Percentiles rank a stretch among this genome's conserved stretches.
Evolutionary conservation across 495 filamentous ascomycete genomes (phyloP).

Genomic region (Lasiosphaeria hispida): DNA sequence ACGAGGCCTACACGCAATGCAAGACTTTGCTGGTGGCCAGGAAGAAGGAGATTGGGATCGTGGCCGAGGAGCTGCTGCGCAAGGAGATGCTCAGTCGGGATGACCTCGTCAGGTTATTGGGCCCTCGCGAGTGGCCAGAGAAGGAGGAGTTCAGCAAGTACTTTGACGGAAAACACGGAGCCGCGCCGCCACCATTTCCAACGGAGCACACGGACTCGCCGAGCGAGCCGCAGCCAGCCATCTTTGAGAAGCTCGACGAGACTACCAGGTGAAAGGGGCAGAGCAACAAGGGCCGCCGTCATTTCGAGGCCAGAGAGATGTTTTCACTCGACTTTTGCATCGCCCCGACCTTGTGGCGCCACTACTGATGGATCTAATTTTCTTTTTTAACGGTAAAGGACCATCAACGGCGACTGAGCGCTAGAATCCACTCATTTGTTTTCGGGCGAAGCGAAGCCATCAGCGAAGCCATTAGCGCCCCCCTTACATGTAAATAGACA

Average conservation of each 20-base stretch:
- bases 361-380: too few species aligned
- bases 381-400: too few species aligned
- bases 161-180: slow-evolving; percentile 59
- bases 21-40: slow-evolving; percentile 75
- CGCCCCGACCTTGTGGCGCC: slow-evolving; percentile 20
- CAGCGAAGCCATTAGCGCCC: too few species aligned
- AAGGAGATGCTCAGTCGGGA: slow-evolving; percentile 91
- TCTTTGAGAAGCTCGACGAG: slow-evolving; percentile 18
- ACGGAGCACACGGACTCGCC: slow-evolving; percentile 43
- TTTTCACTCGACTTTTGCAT: too few species aligned
- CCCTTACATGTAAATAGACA: too few species aligned
- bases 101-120: slow-evolving; percentile 85
- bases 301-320: too few species aligned
- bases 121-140: slow-evolving; percentile 77
- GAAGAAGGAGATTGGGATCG: slow-evolving; percentile 81
- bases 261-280: slow-evolving; percentile 12
- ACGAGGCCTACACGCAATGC: slow-evolving; percentile 89
- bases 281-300: background rate
- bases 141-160: slow-evolving; percentile 89
- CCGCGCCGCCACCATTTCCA: slow-evolving; percentile 57
- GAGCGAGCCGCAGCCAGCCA: slow-evolving; percentile 18
- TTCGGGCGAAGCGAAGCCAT: too few species aligned
- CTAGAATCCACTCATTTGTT: too few species aligned
- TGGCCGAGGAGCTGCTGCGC: slow-evolving; percentile 86
- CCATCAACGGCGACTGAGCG: too few species aligned